A percentile compares a stretch with the other conserved stretches of the same genome.
phyloP scores from a whole-genome alignment of 495 filamentous ascomycete genomes.

The Wilcoxina mikolae region DNA sequence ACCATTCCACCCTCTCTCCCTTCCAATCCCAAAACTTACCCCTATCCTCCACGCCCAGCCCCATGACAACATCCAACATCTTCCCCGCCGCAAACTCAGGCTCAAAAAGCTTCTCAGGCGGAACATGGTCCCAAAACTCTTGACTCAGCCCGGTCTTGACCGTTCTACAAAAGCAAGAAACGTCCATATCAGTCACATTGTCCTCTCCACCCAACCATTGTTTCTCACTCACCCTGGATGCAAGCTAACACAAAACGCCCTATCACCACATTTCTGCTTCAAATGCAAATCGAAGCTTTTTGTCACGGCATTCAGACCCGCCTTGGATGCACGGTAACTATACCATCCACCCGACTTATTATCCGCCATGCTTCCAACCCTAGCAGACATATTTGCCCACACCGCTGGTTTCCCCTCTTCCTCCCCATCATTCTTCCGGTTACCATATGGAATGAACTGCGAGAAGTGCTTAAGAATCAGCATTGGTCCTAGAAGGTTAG shows the following conservation, averaged over 20 bases:
- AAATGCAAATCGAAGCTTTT: conserved; percentile 64
- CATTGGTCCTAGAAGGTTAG: conserved; percentile 60
- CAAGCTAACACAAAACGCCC: conserved; percentile 51
- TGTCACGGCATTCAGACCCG: conserved; percentile 52
- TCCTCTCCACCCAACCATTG: too few relatives aligned
- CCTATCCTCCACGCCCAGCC: conserved; percentile 38
- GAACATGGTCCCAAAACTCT: conserved; percentile 52
- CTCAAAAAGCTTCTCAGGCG: conserved; percentile 27
- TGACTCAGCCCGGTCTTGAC: conserved; percentile 60
- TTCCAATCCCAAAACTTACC: conserved; percentile 68
- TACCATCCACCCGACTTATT: conserved; percentile 62
- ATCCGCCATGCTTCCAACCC: conserved; percentile 59
- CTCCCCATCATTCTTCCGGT: conserved; percentile 1
- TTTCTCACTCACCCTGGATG: too few relatives aligned
- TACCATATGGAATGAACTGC: conserved; percentile 42
- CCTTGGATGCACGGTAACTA: conserved; percentile 59
- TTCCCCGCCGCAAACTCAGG: conserved; percentile 30
- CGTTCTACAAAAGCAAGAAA: too few relatives aligned
- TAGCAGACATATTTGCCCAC: conserved; percentile 57
- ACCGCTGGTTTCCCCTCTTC: conserved; percentile 29
- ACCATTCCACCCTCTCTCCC: conserved; percentile 45
- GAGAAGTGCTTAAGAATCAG: conserved; percentile 62
- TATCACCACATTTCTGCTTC: conserved; percentile 36
- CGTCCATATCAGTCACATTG: too few relatives aligned
- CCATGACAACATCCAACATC: conserved; percentile 32